Evolutionary conservation across 371 early-diverging fungal species (phyloP), one percentile per base, ranked within the genome.

Genomic region (Thermomucor indicae-seudaticae): DNA sequence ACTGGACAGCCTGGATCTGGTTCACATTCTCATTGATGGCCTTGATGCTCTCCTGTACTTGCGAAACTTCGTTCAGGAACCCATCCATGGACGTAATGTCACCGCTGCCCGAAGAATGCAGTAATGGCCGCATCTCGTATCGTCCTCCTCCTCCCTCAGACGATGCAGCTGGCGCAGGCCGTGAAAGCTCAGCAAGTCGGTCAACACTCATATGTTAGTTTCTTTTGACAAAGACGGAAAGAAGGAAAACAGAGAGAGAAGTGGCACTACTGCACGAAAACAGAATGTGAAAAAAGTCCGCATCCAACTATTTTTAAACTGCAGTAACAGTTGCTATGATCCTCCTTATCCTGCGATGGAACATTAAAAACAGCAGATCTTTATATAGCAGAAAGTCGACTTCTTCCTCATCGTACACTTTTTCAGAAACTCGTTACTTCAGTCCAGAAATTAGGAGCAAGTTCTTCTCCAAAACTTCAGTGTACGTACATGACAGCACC

Each of bases 71-170:
- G 44, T 65, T 62, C 55, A 75, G 56, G 19, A 61, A 59, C 10
- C 62, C 68, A 42, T 75, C 63, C 43, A 57, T 58, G 12, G 65
- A 61, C 17, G 37, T 35, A 0, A 56, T 53, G 38, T 68, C 64
- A 4, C 65, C 62, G 12, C 49, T 58, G 1, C 64, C 48, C 0
- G 67, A 50, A n/a, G n/a, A n/a, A n/a, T n/a, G n/a, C 27, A 75
- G 57, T n/a, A 75, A 55, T 3, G 76, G 76, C 10, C 68, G 62
- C 76, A 75, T 75, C 59, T 75, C 76, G 17, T 65, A 64, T 1
- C 63, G 60, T 3, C 62, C 65, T 25, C 43, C 32, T 40, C 41
- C 42, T 14, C 38, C 39, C 10, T 24, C 19, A 29, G 22, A 28
- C 38, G 45, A 43, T 35, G 53, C 32, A 20, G 46, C 42, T 11